Evolutionary conservation across 2,329 filamentous ascomycete genomes (phyloP).

Genomic region (Nemania sp.): DNA sequence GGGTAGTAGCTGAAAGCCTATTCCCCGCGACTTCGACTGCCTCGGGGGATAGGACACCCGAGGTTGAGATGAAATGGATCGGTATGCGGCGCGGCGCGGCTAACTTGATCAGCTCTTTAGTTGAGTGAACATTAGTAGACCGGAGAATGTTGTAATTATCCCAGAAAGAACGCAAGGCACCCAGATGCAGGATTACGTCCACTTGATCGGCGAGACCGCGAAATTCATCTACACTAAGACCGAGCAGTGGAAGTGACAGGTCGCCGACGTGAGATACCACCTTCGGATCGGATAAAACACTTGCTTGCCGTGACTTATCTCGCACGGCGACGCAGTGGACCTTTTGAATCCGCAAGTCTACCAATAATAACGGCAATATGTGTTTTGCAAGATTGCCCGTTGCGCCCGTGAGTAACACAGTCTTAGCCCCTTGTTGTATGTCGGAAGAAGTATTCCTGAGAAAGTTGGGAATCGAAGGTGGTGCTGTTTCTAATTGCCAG

Average conservation of each 20-base stretch:
- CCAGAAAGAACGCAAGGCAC: conserved; percentile 49
- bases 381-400: conserved; percentile 35
- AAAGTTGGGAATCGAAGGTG: conserved; percentile 29
- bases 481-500: conserved; percentile 37
- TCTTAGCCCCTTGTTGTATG: conserved; percentile 4
- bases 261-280: conserved; percentile 52
- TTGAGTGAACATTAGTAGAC: conserved; percentile 44
- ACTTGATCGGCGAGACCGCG: conserved; percentile 44
- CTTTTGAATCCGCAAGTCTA: neutral
- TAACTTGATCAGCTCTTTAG: conserved; percentile 44
- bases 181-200: conserved; percentile 62
- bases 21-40: neutral
- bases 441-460: neutral
- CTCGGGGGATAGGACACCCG: conserved; percentile 3
- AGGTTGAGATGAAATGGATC: conserved; percentile 35
- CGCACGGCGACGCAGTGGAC: conserved; percentile 43
- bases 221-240: conserved; percentile 49
- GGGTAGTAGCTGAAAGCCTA: conserved; percentile 40
- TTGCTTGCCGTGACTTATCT: neutral
- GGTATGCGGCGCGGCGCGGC: conserved; percentile 20
- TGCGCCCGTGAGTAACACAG: conserved; percentile 39
- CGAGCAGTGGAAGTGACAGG: conserved; percentile 50
- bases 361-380: conserved; percentile 26
- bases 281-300: conserved; percentile 38
- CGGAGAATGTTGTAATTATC: conserved; percentile 46